Base-by-base conservation (phyloP, 176 grass and related monocot species). In the Paspalum notatum region DNA sequence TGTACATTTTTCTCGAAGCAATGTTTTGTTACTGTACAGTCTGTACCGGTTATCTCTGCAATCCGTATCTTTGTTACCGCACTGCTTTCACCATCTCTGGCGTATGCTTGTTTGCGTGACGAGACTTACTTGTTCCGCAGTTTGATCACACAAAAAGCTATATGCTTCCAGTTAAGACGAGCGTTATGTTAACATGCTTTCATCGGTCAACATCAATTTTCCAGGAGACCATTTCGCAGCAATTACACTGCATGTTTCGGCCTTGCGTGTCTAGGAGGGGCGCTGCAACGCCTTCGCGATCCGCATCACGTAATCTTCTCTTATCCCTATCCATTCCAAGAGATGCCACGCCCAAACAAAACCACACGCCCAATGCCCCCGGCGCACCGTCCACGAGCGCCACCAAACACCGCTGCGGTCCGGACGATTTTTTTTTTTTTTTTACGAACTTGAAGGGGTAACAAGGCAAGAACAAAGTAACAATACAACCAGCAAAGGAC, bases 301-400 rank as follows among this genome's bases (percentile, higher is more conserved):
- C 41, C 26, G 74, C 74, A 13, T 83, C 73, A 56, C 65, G 63
- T 62, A 56, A 83, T 66, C 58, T 2, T 63, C 39, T 56, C 46
- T 60, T 60, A n/a, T 58, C 68, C 50, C 21, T 79, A 74, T 84
- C 60, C n/a, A n/a, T n/a, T n/a, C n/a, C 75, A 60, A 59, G 11
- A 40, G 48, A 42, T 66, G 3, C 49, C 27, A 18, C 43, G 55
- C 25, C 40, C 18, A 55, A 43, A 47, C 48, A 70, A 72, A 43
- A 22, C 48, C 48, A 65, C 49, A 65, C 65, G 39, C 32, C 42
- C 60, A 26, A 7, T 57, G 32, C n/a, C 38, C 17, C 2, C 0
- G 38, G 14, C 20, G 39, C 12, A 51, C 9, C 6, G 15, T 9
- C 37, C 14, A 15, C 39, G 63, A 40, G 61, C 46, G 4, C 18